These are phyloP conservation scores for Trichoderma erinaceum DNA, from an alignment of 495 filamentous ascomycete species.

Conservation along the genomic window DNA sequence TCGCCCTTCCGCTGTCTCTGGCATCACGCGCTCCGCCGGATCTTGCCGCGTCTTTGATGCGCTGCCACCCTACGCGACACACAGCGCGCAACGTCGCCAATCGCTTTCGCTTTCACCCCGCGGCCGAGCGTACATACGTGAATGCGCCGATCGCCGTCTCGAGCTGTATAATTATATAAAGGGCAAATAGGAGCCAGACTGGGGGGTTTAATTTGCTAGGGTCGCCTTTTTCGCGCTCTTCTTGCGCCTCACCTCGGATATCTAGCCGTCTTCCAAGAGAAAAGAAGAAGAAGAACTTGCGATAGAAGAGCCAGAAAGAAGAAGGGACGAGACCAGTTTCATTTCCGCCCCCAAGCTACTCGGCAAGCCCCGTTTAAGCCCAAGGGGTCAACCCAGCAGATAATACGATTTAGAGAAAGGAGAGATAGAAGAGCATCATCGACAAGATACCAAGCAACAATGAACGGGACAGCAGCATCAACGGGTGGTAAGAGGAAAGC, in stretches of 20 bases:
- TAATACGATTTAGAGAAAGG: neutral
- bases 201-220: neutral
- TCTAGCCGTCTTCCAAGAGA: no score
- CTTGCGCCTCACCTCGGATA: neutral
- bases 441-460: constrained; percentile 16
- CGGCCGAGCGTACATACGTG: neutral
- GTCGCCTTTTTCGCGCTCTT: neutral
- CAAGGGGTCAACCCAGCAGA: neutral
- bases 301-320: neutral
- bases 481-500: constrained; percentile 47
- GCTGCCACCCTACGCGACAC: constrained; percentile 12
- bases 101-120: neutral
- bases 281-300: no score
- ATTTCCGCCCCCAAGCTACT: neutral
- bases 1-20: neutral
- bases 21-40: neutral
- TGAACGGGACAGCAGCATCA: constrained; percentile 34
- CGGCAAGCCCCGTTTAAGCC: neutral
- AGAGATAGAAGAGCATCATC: neutral
- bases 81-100: neutral
- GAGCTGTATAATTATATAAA: neutral
- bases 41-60: constrained; percentile 11
- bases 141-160: neutral
- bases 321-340: neutral
- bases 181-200: neutral